Conservation (phyloP, 257 asterid species). For the Thymus mandschuricus region DNA sequence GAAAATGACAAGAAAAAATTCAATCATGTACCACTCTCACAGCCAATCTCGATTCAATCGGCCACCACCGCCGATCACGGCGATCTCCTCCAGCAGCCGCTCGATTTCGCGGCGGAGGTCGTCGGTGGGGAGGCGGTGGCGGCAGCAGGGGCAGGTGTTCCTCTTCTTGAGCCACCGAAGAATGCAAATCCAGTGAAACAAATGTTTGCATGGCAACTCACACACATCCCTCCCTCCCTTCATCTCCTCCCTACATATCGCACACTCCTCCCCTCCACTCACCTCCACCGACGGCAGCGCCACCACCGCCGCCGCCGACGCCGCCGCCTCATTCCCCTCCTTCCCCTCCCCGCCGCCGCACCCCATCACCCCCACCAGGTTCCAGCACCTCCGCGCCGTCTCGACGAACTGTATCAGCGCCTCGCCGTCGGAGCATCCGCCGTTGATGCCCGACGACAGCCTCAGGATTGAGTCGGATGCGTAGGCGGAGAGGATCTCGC, state of each 20-base stretch:
- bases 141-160: slow-evolving; percentile 90
- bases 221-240: slow-evolving; percentile 79
- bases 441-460: slow-evolving; percentile 43
- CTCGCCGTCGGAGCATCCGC: slow-evolving; percentile 50
- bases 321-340: slow-evolving; percentile 46
- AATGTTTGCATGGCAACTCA: slow-evolving; percentile 79
- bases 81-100: slow-evolving; percentile 67
- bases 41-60: not conserved
- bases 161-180: slow-evolving; percentile 75
- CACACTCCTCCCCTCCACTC: slow-evolving; percentile 57
- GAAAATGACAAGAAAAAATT: not conserved
- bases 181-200: slow-evolving; percentile 84
- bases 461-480: slow-evolving; percentile 41
- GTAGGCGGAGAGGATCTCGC: slow-evolving; percentile 43
- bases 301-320: slow-evolving; percentile 67
- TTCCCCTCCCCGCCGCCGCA: slow-evolving; percentile 34
- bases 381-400: slow-evolving; percentile 54
- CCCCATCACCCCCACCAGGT: slow-evolving; percentile 53
- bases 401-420: slow-evolving; percentile 59
- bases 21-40: not conserved
- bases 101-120: slow-evolving; percentile 74
- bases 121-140: slow-evolving; percentile 75
- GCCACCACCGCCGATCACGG: slow-evolving; percentile 38
- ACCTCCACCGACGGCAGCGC: slow-evolving; percentile 68
- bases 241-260: slow-evolving; percentile 81